Conservation (phyloP, 1,139 yeast species). For the Kodamaea arcana region DNA sequence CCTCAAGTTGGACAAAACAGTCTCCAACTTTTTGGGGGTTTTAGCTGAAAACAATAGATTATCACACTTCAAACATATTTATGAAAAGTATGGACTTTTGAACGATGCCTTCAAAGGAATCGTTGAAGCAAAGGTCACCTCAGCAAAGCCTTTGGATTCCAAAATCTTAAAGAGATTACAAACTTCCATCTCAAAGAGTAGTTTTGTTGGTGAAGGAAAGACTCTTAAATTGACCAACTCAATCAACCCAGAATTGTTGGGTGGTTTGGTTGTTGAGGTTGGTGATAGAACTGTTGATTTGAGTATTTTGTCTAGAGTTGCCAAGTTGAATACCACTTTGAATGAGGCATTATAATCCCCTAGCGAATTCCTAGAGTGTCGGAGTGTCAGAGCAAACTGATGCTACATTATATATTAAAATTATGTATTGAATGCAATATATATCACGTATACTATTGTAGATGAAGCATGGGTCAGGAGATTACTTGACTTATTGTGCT, state of each 20-base stretch:
- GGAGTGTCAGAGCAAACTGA: too few relatives aligned
- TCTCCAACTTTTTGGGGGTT: constrained; percentile 75
- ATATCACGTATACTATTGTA: too few relatives aligned
- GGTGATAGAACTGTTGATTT: constrained; percentile 97
- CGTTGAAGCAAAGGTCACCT: constrained; percentile 90
- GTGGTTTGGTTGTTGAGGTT: constrained; percentile 94
- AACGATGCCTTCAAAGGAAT: constrained; percentile 89
- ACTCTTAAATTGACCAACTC: constrained; percentile 78
- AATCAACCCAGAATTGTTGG: constrained; percentile 86
- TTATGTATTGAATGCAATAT: too few relatives aligned
- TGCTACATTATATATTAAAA: too few relatives aligned
- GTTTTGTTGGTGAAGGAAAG: constrained; percentile 81
- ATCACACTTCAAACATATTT: constrained; percentile 59
- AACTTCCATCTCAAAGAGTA: constrained; percentile 70
- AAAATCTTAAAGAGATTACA: constrained; percentile 78
- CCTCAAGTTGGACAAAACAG: constrained; percentile 67
- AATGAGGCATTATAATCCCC: constrained; percentile 79
- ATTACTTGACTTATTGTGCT: too few relatives aligned
- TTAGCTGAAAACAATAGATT: constrained; percentile 96
- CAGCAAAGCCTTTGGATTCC: constrained; percentile 81
- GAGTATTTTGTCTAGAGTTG: constrained; percentile 78
- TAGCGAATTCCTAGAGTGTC: too few relatives aligned
- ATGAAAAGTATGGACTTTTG: constrained; percentile 69
- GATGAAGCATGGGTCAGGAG: too few relatives aligned
- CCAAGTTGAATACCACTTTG: constrained; percentile 85